Percentiles rank a stretch among this genome's conserved stretches.
These are phyloP conservation scores for Helminthosporium solani DNA, from an alignment of 2,329 filamentous ascomycete species.

Conservation along the genomic window DNA sequence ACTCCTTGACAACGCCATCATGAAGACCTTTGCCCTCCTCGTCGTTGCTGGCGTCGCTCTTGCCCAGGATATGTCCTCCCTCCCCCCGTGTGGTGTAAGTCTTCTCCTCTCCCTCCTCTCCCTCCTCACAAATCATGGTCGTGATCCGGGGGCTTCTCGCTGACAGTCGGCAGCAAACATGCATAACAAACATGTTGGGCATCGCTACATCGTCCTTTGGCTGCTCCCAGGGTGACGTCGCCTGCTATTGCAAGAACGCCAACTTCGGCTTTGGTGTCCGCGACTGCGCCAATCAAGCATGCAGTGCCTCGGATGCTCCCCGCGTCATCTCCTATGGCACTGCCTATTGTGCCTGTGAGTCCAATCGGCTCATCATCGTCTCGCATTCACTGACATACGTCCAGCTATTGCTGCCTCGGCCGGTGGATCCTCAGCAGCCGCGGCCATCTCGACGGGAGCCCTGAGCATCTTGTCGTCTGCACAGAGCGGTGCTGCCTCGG, in stretches of 20 bases:
- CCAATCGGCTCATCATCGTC: not conserved
- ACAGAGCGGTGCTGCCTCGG: constrained; percentile 10
- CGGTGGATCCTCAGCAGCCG: constrained; percentile 5
- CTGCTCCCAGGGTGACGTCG: constrained; percentile 41
- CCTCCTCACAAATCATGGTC: not conserved
- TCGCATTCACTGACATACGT: not conserved
- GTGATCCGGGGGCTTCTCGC: not conserved
- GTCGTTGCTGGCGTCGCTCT: constrained; percentile 36
- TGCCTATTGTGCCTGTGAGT: constrained; percentile 36
- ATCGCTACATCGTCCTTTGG: constrained; percentile 43
- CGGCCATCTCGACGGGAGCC: constrained; percentile 18
- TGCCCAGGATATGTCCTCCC: constrained; percentile 31
- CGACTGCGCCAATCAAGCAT: constrained; percentile 50
- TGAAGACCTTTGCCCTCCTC: constrained; percentile 44
- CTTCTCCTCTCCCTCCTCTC: not conserved
- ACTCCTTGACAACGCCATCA: constrained; percentile 28
- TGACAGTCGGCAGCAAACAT: constrained; percentile 35
- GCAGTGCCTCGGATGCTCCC: constrained; percentile 27
- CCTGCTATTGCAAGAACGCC: constrained; percentile 48
- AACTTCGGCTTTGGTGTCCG: constrained; percentile 51
- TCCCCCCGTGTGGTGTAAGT: constrained; percentile 42
- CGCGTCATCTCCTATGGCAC: constrained; percentile 37
- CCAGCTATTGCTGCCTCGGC: constrained; percentile 14
- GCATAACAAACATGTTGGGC: constrained; percentile 50
- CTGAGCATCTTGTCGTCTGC: constrained; percentile 27